A percentile compares a stretch with the other conserved stretches of the same genome.
These are phyloP conservation scores for Aspergillus fumigatus DNA, from an alignment of 2,329 filamentous ascomycete genomes.

Conservation along the genomic window DNA sequence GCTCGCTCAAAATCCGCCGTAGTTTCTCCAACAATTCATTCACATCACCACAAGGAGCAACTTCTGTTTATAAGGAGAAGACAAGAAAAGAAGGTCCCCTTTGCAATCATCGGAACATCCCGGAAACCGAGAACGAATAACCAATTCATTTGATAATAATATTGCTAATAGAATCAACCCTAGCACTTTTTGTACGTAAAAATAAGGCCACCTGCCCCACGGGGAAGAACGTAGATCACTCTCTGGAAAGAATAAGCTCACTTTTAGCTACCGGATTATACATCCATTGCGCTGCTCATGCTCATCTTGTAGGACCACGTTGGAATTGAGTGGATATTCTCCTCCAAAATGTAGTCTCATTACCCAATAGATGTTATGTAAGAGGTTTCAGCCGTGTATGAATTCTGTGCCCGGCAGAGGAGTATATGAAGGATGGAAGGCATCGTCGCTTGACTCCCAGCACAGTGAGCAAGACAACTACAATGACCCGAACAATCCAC, in stretches of 20 bases:
- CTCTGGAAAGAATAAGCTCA: neutral
- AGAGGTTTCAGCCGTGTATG: neutral
- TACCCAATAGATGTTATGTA: neutral
- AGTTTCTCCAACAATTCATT: neutral
- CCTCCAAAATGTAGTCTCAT: neutral
- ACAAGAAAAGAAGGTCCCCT: neutral
- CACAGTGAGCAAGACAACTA: neutral
- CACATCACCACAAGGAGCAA: neutral
- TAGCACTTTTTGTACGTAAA: neutral
- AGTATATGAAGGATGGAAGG: neutral
- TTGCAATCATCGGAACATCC: neutral
- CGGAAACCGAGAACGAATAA: neutral
- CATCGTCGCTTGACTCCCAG: neutral
- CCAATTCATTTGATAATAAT: neutral
- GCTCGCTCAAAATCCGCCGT: neutral
- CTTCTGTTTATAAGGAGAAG: neutral
- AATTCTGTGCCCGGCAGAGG: too few species aligned
- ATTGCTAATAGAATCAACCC: neutral
- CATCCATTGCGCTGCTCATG: neutral
- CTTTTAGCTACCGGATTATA: neutral
- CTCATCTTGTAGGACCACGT: neutral
- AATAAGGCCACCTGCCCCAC: neutral
- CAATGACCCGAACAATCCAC: slow-evolving; percentile 21
- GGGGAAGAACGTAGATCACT: neutral
- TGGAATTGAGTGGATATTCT: neutral